These are phyloP conservation scores for Keithomyces neogunnii DNA, from an alignment of 2,329 filamentous ascomycete species.

Conservation along the genomic window DNA sequence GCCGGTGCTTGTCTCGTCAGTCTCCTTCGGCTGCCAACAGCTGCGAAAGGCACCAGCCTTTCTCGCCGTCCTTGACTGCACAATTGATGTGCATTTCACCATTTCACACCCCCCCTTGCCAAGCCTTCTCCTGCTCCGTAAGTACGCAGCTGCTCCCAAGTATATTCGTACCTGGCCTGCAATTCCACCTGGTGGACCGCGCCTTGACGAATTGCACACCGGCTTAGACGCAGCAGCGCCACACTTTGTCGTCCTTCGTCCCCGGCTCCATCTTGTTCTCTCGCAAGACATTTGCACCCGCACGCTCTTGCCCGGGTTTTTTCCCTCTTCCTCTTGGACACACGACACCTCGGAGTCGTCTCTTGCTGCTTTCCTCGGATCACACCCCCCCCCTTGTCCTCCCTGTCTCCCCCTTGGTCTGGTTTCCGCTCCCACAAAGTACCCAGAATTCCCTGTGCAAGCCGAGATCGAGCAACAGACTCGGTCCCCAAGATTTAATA, in stretches of 20 bases:
- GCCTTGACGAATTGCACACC: constrained; percentile 4
- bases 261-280: neutral
- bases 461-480: constrained; percentile 8
- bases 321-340: neutral
- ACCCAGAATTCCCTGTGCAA: constrained; percentile 6
- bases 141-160: neutral
- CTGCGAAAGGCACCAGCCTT: neutral
- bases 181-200: constrained; percentile 4
- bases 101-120: neutral
- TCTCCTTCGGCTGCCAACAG: too few species aligned
- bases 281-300: neutral
- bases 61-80: neutral
- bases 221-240: constrained; percentile 3
- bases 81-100: neutral
- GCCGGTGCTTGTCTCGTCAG: neutral
- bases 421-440: constrained; percentile 4
- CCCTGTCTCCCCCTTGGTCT: constrained; percentile 2
- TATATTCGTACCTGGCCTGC: constrained; percentile 1
- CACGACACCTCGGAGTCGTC: constrained; percentile 1
- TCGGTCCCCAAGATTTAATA: constrained; percentile 23
- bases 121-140: neutral
- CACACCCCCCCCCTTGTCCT: constrained; percentile 6
- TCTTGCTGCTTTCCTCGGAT: neutral
- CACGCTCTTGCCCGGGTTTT: neutral
- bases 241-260: constrained; percentile 3